These are phyloP conservation scores for Extremus antarcticus DNA, from an alignment of 495 filamentous ascomycete species.

Conservation along the genomic window DNA sequence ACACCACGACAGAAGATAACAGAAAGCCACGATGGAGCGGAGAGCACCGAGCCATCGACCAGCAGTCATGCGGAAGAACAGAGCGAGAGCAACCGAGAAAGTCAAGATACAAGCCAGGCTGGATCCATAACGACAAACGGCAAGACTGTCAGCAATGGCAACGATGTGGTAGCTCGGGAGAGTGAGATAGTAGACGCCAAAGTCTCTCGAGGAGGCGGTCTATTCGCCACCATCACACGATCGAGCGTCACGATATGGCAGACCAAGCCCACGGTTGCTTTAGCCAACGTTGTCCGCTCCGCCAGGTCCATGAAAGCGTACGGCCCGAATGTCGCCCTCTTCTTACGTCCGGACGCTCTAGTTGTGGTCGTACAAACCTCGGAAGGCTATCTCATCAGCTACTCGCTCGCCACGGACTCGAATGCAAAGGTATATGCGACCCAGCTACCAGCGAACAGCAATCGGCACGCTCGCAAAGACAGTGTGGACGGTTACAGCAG, in stretches of 20 bases:
- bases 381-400: conserved; percentile 84
- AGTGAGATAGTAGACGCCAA: conserved; percentile 55
- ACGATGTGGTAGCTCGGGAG: neutral
- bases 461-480: conserved; percentile 51
- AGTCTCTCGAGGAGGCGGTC: conserved; percentile 67
- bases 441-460: neutral
- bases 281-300: conserved; percentile 77
- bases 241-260: conserved; percentile 87
- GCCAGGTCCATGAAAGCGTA: conserved; percentile 66
- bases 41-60: neutral
- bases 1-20: neutral
- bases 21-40: neutral
- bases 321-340: conserved; percentile 69
- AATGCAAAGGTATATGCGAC: conserved; percentile 60
- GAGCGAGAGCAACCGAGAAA: neutral
- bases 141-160: neutral
- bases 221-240: conserved; percentile 81
- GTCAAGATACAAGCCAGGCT: neutral
- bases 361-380: conserved; percentile 88
- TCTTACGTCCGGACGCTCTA: conserved; percentile 82
- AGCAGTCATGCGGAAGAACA: neutral
- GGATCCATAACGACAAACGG: neutral
- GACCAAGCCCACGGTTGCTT: conserved; percentile 80
- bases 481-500: conserved; percentile 47
- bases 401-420: conserved; percentile 78